A percentile compares a stretch with the other conserved stretches of the same genome.
Evolutionary conservation across 805 yeast species (phyloP).

Genomic region (Yarrowia keelungensis): DNA sequence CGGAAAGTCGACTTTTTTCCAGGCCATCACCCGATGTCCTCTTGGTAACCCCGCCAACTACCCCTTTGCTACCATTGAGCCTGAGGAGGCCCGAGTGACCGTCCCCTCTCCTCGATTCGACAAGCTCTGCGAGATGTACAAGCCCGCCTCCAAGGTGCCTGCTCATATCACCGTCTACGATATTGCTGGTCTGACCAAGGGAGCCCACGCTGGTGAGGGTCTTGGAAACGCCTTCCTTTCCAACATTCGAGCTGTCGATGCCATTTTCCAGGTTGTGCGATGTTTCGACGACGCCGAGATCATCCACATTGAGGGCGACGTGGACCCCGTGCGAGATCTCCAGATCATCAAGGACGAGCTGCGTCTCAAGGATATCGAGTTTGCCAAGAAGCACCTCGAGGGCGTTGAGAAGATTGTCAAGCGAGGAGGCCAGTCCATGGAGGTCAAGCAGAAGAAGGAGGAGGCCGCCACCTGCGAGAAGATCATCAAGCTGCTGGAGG

Average conservation of each 20-base stretch:
- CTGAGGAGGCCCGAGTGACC: conserved; percentile 95
- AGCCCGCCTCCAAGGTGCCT: conserved; percentile 85
- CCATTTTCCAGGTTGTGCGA: conserved; percentile 96
- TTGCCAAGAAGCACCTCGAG: conserved; percentile 82
- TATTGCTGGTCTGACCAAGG: conserved; percentile 97
- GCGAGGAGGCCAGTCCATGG: conserved; percentile 89
- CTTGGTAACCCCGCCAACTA: conserved; percentile 97
- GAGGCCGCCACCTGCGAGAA: conserved; percentile 76
- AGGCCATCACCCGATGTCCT: conserved; percentile 91
- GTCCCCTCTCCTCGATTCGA: conserved; percentile 93
- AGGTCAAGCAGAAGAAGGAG: conserved; percentile 86
- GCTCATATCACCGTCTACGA: conserved; percentile 93
- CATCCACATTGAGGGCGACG: conserved; percentile 96
- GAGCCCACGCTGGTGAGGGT: conserved; percentile 97
- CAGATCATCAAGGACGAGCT: conserved; percentile 90
- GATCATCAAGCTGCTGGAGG: conserved; percentile 78
- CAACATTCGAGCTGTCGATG: conserved; percentile 97
- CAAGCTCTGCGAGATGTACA: conserved; percentile 71
- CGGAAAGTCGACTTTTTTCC: conserved; percentile 97
- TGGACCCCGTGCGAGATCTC: conserved; percentile 92
- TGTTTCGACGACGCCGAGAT: conserved; percentile 98
- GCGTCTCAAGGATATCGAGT: conserved; percentile 96
- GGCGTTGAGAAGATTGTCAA: conserved; percentile 77
- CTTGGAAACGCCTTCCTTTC: conserved; percentile 97
- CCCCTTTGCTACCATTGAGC: conserved; percentile 97